A percentile compares a stretch with the other conserved stretches of the same genome.
phyloP scores from a whole-genome alignment of 2,329 filamentous ascomycete genomes.

The Fusarium algeriense region DNA sequence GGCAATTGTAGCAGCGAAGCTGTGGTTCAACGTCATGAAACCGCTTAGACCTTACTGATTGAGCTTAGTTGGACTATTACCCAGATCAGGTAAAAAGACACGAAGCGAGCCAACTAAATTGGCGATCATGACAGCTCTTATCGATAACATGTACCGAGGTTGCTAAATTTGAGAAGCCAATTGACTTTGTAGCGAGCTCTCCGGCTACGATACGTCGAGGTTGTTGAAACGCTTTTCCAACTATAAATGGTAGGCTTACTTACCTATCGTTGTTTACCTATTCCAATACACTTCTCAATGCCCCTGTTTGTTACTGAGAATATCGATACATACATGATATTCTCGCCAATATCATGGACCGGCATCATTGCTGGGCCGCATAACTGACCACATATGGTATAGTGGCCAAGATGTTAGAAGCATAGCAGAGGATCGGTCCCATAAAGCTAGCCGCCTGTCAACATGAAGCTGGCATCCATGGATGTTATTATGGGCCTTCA shows the following conservation, averaged over 20 bases:
- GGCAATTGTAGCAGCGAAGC: conserved; percentile 25
- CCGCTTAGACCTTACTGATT: conserved; percentile 30
- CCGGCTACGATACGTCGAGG: neutral
- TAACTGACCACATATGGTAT: conserved; percentile 12
- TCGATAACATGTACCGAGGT: conserved; percentile 22
- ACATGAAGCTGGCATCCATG: neutral
- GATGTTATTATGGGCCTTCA: neutral
- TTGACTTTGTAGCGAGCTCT: neutral
- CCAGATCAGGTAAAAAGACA: conserved; percentile 3
- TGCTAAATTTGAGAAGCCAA: neutral
- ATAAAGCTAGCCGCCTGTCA: conserved; percentile 7
- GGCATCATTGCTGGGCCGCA: conserved; percentile 18
- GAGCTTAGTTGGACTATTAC: conserved; percentile 12
- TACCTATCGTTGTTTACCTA: neutral
- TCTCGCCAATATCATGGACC: neutral
- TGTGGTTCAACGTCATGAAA: conserved; percentile 20
- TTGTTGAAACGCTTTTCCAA: neutral
- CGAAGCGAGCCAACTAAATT: conserved; percentile 3
- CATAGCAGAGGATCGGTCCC: neutral
- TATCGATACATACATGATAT: neutral
- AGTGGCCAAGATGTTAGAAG: conserved; percentile 6
- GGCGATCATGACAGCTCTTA: conserved; percentile 31
- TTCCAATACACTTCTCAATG: neutral
- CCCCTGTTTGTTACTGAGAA: neutral
- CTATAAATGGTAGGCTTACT: neutral